phyloP scores from a whole-genome alignment of 495 filamentous ascomycete species.

The Xylaria scruposa region DNA sequence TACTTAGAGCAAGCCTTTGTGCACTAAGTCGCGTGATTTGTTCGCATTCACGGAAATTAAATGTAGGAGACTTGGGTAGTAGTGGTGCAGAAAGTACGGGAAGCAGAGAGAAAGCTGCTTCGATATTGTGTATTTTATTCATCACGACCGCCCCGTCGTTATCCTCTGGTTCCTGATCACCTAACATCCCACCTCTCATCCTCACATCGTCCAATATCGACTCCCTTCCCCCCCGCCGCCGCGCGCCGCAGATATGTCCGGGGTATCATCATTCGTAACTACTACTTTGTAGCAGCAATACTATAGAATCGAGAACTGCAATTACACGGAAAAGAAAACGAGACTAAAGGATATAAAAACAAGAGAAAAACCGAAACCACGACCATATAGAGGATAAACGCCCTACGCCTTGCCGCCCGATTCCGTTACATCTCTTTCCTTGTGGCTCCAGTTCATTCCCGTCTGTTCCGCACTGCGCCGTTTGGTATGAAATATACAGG shows the following conservation, averaged over 20 bases:
- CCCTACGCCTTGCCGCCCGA: background rate
- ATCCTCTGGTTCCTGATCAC: background rate
- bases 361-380: background rate
- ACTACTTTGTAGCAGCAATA: background rate
- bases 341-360: no score
- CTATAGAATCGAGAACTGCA: background rate
- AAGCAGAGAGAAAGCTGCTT: conserved; percentile 11
- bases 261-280: conserved; percentile 25
- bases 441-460: background rate
- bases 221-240: no score
- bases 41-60: conserved; percentile 1
- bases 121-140: conserved; percentile 1
- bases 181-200: no score
- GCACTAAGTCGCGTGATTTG: background rate
- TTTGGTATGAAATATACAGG: background rate
- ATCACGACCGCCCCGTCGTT: background rate
- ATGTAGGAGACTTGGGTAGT: background rate
- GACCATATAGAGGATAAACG: background rate
- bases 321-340: background rate
- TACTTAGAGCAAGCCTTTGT: background rate
- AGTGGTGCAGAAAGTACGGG: background rate
- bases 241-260: background rate
- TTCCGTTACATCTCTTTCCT: background rate
- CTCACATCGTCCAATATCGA: background rate
- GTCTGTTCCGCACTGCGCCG: background rate